Conservation (phyloP, 1,284 basidiomycete species). For the Ganoderma boninense region DNA sequence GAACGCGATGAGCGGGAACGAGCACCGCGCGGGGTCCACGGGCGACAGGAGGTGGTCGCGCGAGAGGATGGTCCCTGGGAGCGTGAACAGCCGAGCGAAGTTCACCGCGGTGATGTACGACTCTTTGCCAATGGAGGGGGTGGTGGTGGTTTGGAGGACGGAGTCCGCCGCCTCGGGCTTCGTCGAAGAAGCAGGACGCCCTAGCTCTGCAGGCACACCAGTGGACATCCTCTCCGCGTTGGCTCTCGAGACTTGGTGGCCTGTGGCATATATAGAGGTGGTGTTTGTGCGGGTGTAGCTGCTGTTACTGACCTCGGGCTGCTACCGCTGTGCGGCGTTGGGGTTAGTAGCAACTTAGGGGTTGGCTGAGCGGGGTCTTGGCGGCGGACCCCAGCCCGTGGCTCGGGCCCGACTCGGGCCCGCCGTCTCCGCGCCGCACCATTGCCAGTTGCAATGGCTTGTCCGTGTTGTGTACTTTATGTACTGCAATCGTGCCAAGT, state of each 20-base stretch:
- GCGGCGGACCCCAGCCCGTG: too few relatives aligned
- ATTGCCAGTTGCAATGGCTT: too few relatives aligned
- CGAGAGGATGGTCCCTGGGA: not conserved
- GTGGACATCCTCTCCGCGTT: not conserved
- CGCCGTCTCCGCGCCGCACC: too few relatives aligned
- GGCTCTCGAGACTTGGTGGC: not conserved
- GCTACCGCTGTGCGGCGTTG: too few relatives aligned
- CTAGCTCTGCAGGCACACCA: not conserved
- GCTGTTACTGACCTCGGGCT: not conserved
- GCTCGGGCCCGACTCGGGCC: too few relatives aligned
- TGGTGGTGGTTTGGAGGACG: not conserved
- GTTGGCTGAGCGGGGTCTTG: too few relatives aligned
- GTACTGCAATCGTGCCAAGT: too few relatives aligned
- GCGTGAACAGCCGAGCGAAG: not conserved
- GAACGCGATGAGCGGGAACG: not conserved
- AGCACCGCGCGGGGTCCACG: not conserved
- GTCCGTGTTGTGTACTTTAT: too few relatives aligned
- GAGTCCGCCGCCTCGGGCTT: constrained; percentile 1
- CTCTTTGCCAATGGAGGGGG: not conserved
- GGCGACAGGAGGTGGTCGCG: not conserved
- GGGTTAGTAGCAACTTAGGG: too few relatives aligned
- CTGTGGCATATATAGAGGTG: not conserved
- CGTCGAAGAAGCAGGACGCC: not conserved
- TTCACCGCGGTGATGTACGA: not conserved
- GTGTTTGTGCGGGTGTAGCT: not conserved